Evolutionary conservation across 192 early-diverging fungal species (phyloP), one percentile per base, ranked within the genome.

Genomic region (Coemansia sp.): DNA sequence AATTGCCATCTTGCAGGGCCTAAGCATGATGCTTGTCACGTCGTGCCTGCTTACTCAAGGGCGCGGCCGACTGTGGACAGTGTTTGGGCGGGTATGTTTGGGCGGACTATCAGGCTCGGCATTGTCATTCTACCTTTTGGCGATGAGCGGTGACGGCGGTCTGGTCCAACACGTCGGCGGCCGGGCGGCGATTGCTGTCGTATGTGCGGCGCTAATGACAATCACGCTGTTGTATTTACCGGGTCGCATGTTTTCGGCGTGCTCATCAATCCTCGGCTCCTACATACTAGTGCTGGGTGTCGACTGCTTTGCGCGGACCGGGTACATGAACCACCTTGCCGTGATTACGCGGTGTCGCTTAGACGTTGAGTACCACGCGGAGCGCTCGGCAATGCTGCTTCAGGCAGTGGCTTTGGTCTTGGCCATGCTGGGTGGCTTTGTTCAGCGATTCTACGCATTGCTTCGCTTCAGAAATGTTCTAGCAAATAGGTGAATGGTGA

Each of bases 251-350:
- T 46, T 59, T 46, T 25, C 39, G 6, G 58, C 27, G 5, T 61
- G 67, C 23, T 60, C 67, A 44, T 44, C 67, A 0, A 48, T 62
- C 25, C 39, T 68, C n/a, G 67, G 67, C 44, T 57, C 67, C 5
- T 68, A 68, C 42, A 3, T 62, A 32, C 23, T 68, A n/a, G 67
- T 68, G 17, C 44, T 68, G 17, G 67, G 67, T 44, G 10, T 62
- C n/a, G 67, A 68, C 32, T 68, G 67, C 44, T 68, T 68, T 61
- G 59, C 45, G 9, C 67, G 60, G 4, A 61, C 67, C 17, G 67
- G 67, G 32, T 68, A 68, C 31, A 23, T 34, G 0, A 19, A 37
- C 29, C 67, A 68, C 19, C 7, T 68, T 19, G 23, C 41, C 5
- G 39, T 68, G 29, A 44, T 68, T 48, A 36, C 58, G 58, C 8